Percentiles rank a stretch among this genome's conserved stretches.
Evolutionary conservation across 2,329 filamentous ascomycete species (phyloP).

Genomic region (Talaromyces piceae): DNA sequence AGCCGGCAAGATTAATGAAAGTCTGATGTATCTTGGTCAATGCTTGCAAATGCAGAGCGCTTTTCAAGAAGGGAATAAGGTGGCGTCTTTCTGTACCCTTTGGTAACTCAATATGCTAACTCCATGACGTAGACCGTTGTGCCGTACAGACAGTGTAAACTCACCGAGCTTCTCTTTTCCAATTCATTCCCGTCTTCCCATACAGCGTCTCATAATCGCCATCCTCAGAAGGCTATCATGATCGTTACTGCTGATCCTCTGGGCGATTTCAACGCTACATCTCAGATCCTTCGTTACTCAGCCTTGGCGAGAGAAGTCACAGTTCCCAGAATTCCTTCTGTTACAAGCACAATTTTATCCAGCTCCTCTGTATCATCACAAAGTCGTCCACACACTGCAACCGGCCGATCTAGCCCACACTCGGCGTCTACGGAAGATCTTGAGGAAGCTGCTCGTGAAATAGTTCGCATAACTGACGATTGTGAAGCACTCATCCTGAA

Average conservation of each 20-base stretch:
- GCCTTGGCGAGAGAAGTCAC: conserved; percentile 89
- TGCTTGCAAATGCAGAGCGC: conserved; percentile 94
- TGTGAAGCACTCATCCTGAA: conserved; percentile 66
- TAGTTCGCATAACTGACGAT: conserved; percentile 69
- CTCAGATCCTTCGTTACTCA: conserved; percentile 89
- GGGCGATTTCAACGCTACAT: conserved; percentile 94
- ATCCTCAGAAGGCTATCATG: conserved; percentile 86
- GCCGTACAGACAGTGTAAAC: conserved; percentile 74
- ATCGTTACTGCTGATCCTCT: conserved; percentile 89
- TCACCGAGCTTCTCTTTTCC: conserved; percentile 79
- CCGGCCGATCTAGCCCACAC: conserved; percentile 38
- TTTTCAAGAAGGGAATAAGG: conserved; percentile 64
- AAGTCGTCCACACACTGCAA: conserved; percentile 25
- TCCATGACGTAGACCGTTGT: conserved; percentile 55
- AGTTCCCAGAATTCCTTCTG: conserved; percentile 77
- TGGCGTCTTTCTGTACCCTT: conserved; percentile 30
- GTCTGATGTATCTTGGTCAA: conserved; percentile 94
- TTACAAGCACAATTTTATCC: conserved; percentile 61
- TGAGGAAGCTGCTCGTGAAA: conserved; percentile 73
- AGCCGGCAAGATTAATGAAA: conserved; percentile 97
- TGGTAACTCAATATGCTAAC: conserved; percentile 13
- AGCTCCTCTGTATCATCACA: conserved; percentile 15
- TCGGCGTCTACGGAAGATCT: conserved; percentile 55
- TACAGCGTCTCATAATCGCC: conserved; percentile 47
- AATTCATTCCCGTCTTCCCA: conserved; percentile 67